Percentiles rank a stretch among this genome's conserved stretches.
These are phyloP conservation scores for Paramecium sonneborni DNA, from an alignment of 73 alveolate species.

Conservation along the genomic window DNA sequence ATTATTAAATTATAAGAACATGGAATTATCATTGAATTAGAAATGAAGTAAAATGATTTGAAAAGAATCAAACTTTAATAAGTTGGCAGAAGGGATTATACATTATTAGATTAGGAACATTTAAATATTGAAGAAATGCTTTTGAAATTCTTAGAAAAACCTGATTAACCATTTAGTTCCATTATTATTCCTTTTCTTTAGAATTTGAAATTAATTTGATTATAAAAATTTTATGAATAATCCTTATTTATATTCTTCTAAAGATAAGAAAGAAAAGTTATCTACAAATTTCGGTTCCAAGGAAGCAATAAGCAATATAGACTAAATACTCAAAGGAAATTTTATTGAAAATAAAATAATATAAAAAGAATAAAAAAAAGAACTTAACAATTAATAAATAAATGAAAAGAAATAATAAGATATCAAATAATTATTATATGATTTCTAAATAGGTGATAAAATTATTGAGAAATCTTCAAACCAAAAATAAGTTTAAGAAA, in stretches of 20 bases:
- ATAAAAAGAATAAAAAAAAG: neutral
- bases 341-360: neutral
- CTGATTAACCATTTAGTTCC: constrained; percentile 1
- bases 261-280: neutral
- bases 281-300: neutral
- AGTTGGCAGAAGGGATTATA: constrained; percentile 1
- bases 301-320: neutral
- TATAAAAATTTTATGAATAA: neutral
- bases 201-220: neutral
- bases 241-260: neutral
- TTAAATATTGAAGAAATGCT: neutral
- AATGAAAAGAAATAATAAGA: neutral
- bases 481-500: neutral
- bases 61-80: neutral
- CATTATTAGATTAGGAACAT: neutral
- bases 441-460: neutral
- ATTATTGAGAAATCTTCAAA: neutral
- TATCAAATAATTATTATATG: neutral
- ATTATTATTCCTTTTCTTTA: neutral
- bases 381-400: neutral
- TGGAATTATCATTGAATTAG: neutral
- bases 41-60: neutral
- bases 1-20: neutral
- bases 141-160: neutral
- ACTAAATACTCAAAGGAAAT: neutral